Evolutionary conservation across 2,329 filamentous ascomycete species (phyloP).

Genomic region (Onygenales sp.): DNA sequence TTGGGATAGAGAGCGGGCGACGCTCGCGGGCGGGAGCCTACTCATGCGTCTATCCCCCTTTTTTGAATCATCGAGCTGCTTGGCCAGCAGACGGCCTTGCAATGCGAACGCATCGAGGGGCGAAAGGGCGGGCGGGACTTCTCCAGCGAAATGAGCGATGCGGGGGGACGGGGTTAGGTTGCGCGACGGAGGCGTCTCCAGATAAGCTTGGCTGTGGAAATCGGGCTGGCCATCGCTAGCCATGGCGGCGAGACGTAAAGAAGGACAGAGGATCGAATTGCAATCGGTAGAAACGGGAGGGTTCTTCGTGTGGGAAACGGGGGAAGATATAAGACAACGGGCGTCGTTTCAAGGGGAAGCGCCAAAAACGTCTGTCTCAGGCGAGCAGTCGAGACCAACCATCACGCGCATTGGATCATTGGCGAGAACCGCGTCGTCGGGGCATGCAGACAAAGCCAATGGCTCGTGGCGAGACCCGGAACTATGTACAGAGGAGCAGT

Average conservation of each 20-base stretch:
- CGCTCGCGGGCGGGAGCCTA: conserved; percentile 71
- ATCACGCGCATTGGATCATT: neutral
- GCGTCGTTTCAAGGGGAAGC: neutral
- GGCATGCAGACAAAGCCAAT: too few relatives aligned
- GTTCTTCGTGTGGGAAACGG: too few relatives aligned
- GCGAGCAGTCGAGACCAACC: neutral
- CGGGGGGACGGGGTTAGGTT: conserved; percentile 50
- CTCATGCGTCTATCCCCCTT: conserved; percentile 71
- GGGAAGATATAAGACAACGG: neutral
- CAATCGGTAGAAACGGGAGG: neutral
- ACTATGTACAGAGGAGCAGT: too few relatives aligned
- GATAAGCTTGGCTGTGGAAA: neutral
- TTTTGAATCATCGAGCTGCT: conserved; percentile 71
- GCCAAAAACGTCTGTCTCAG: neutral
- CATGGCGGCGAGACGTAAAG: neutral
- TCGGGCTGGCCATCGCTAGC: neutral
- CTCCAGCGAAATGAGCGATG: conserved; percentile 62
- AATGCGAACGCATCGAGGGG: conserved; percentile 91
- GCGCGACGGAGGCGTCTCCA: neutral
- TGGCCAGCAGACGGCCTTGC: conserved; percentile 79
- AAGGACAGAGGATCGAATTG: neutral
- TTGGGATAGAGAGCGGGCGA: conserved; percentile 70
- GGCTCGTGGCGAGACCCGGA: too few relatives aligned
- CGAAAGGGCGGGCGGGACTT: conserved; percentile 74
- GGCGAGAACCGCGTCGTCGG: neutral